These are phyloP conservation scores for Tuber borchii DNA, from an alignment of 495 filamentous ascomycete species.

Conservation along the genomic window DNA sequence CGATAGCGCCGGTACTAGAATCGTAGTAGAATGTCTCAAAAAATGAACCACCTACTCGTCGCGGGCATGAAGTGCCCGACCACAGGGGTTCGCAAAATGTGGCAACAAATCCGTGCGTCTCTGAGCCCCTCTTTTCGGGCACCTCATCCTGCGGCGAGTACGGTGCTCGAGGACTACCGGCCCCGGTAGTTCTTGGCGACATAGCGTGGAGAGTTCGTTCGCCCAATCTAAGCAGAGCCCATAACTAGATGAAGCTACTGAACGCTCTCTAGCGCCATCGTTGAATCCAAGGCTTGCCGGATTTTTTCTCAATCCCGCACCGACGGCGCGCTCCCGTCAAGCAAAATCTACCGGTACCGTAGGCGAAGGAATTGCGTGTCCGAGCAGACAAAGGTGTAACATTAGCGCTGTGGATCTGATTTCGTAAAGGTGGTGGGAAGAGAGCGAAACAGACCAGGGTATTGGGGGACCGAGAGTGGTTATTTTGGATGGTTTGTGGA, in stretches of 20 bases:
- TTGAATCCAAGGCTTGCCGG: background rate
- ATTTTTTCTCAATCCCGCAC: background rate
- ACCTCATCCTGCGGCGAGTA: background rate
- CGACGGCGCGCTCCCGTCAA: background rate
- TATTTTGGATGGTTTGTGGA: background rate
- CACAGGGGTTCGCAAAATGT: background rate
- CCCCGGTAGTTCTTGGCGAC: background rate
- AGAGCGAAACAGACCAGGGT: background rate
- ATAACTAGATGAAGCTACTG: background rate
- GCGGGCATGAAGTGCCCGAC: background rate
- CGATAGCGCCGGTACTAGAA: background rate
- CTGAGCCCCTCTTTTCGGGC: background rate
- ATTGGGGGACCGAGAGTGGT: background rate
- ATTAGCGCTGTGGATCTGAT: background rate
- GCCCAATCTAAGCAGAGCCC: background rate
- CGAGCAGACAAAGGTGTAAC: background rate
- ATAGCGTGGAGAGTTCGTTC: background rate
- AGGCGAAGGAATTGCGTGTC: background rate
- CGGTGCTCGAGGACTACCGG: background rate
- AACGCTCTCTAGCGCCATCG: background rate
- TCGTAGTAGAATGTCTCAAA: background rate
- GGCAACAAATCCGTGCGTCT: background rate
- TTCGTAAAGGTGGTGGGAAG: background rate
- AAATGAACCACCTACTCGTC: background rate
- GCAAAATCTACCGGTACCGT: too few species aligned